These are phyloP conservation scores for Colletotrichum tamarilloi DNA, from an alignment of 2,329 filamentous ascomycete genomes.

Conservation along the genomic window DNA sequence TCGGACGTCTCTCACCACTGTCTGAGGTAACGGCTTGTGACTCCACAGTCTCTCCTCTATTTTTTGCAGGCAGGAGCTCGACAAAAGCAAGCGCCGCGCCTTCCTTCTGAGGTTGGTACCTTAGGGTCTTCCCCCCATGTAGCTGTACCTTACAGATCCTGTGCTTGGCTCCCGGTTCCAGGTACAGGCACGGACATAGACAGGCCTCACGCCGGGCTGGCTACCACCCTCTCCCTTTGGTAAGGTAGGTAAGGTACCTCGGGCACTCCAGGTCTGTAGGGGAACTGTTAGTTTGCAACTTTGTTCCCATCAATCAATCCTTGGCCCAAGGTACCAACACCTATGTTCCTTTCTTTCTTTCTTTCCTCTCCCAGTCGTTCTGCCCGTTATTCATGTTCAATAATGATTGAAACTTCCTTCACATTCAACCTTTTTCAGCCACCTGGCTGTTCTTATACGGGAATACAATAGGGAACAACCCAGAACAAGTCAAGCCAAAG, in stretches of 20 bases:
- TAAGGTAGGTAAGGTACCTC: not conserved
- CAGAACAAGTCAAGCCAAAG: not conserved
- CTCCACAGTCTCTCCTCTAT: not conserved
- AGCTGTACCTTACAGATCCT: constrained; percentile 24
- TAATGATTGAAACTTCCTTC: not conserved
- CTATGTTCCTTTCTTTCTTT: not conserved
- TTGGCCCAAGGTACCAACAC: not conserved
- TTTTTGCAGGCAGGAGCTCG: not conserved
- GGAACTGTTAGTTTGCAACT: too few relatives aligned
- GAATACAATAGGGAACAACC: constrained; percentile 10
- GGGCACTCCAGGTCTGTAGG: too few relatives aligned
- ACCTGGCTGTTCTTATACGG: not conserved
- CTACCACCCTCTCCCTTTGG: not conserved
- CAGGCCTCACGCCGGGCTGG: not conserved
- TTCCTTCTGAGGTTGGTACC: not conserved
- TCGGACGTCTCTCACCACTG: not conserved
- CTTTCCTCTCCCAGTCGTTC: not conserved
- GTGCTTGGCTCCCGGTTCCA: not conserved
- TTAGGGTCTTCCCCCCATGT: not conserved
- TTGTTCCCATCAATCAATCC: not conserved
- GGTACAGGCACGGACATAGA: constrained; percentile 9
- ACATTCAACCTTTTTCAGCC: not conserved
- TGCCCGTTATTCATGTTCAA: not conserved
- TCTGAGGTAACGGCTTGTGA: not conserved
- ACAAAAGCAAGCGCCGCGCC: not conserved